Evolutionary conservation across 192 early-diverging fungal genomes (phyloP).

Genomic region (Podila clonocystis): DNA sequence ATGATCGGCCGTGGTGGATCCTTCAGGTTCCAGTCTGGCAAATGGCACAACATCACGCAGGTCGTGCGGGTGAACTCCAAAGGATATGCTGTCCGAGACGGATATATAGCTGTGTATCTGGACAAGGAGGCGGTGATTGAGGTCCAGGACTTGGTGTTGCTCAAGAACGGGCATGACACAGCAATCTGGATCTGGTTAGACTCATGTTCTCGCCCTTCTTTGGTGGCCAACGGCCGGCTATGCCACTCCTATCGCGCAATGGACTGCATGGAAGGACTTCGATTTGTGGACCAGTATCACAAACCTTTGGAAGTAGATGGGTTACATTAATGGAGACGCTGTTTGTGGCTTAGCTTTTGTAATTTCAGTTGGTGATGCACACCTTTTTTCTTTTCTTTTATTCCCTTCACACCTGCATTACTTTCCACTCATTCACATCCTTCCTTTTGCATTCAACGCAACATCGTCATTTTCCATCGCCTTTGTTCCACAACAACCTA

Average conservation of each 20-base stretch:
- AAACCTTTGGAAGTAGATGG: conserved; percentile 22
- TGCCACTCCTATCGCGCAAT: conserved; percentile 16
- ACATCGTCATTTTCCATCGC: too few relatives aligned
- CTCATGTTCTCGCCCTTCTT: conserved; percentile 41
- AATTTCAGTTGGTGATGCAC: too few relatives aligned
- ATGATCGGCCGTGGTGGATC: conserved; percentile 61
- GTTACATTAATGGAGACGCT: too few relatives aligned
- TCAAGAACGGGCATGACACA: conserved; percentile 37
- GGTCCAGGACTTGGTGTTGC: conserved; percentile 16
- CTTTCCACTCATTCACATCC: too few relatives aligned
- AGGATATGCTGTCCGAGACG: conserved; percentile 23
- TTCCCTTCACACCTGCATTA: conserved; percentile 1
- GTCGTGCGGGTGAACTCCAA: conserved; percentile 23
- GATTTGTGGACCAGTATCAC: conserved; percentile 20
- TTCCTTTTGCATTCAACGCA: too few relatives aligned
- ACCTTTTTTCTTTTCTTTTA: not conserved
- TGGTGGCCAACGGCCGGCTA: conserved; percentile 12
- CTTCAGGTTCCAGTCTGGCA: conserved; percentile 54
- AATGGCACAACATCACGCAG: conserved; percentile 54
- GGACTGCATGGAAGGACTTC: conserved; percentile 39
- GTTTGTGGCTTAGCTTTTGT: too few relatives aligned
- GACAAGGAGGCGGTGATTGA: conserved; percentile 17
- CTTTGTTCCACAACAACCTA: too few relatives aligned
- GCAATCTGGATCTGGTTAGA: conserved; percentile 11
- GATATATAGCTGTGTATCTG: conserved; percentile 33